These are phyloP conservation scores for Nemania diffusa DNA, from an alignment of 2,329 filamentous ascomycete species.

Conservation along the genomic window DNA sequence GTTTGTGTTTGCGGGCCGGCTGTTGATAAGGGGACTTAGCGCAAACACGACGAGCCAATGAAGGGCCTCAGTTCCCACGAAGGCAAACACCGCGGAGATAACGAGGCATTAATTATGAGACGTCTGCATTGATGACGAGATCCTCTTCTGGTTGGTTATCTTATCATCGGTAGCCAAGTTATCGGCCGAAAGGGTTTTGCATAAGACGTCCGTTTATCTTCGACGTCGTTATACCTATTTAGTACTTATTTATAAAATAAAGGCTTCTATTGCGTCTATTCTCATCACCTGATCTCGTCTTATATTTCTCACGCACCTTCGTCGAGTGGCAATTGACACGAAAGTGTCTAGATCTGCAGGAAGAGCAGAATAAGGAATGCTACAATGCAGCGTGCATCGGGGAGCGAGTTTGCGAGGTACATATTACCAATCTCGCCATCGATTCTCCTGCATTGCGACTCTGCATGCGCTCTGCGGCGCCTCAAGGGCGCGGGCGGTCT, in stretches of 20 bases:
- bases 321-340: neutral
- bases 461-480: conserved; percentile 18
- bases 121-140: conserved; percentile 2
- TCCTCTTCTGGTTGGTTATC: conserved; percentile 1
- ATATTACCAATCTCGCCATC: neutral
- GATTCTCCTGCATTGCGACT: conserved; percentile 24
- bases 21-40: conserved; percentile 24
- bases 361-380: neutral
- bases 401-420: conserved; percentile 13
- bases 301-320: conserved; percentile 4
- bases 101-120: conserved; percentile 12
- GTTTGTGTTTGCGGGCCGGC: conserved; percentile 11
- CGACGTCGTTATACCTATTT: conserved; percentile 17
- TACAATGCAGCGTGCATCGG: conserved; percentile 16
- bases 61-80: neutral
- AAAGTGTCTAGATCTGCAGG: neutral
- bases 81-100: conserved; percentile 27
- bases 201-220: neutral
- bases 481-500: neutral
- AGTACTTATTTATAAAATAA: neutral
- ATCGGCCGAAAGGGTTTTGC: neutral
- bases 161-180: conserved; percentile 10
- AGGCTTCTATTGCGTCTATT: neutral
- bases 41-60: conserved; percentile 18
- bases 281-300: conserved; percentile 26